Conservation (phyloP, 2,329 filamentous ascomycete genomes). For the Fusarium agapanthi region DNA sequence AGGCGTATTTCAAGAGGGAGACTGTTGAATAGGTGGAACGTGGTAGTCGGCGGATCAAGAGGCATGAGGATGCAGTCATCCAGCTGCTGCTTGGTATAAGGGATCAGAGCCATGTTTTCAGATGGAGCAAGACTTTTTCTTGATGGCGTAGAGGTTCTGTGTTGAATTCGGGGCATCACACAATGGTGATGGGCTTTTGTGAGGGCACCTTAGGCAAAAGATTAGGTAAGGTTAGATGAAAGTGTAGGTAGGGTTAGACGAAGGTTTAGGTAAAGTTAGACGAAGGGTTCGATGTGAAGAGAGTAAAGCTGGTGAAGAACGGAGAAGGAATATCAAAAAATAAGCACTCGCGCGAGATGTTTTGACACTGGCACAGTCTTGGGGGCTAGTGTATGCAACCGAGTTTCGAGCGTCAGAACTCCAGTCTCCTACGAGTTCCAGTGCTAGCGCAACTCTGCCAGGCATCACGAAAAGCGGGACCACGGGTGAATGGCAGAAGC, state of each 20-base stretch:
- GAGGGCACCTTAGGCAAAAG: not conserved
- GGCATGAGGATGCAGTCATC: not conserved
- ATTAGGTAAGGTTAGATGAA: too few species aligned
- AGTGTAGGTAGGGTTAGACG: too few species aligned
- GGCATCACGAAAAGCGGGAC: not conserved
- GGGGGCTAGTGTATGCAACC: too few species aligned
- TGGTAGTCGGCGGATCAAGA: fast-evolving
- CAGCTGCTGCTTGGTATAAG: not conserved
- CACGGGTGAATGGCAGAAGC: not conserved
- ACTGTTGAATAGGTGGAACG: not conserved
- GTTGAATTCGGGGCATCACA: fast-evolving
- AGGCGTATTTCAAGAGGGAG: not conserved
- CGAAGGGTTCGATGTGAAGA: too few species aligned
- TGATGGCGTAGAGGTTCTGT: not conserved
- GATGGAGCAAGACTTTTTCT: not conserved
- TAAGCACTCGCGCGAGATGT: too few species aligned
- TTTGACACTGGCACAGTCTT: not conserved
- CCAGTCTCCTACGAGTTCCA: not conserved
- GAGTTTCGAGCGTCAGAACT: not conserved
- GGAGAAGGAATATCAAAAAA: fast-evolving
- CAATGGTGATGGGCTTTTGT: not conserved
- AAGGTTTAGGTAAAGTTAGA: not conserved
- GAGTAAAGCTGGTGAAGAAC: not conserved
- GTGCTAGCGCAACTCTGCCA: too few species aligned
- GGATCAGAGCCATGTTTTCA: not conserved